Evolutionary conservation across 345 rosid species (phyloP).

Genomic region (Populus simonii): DNA sequence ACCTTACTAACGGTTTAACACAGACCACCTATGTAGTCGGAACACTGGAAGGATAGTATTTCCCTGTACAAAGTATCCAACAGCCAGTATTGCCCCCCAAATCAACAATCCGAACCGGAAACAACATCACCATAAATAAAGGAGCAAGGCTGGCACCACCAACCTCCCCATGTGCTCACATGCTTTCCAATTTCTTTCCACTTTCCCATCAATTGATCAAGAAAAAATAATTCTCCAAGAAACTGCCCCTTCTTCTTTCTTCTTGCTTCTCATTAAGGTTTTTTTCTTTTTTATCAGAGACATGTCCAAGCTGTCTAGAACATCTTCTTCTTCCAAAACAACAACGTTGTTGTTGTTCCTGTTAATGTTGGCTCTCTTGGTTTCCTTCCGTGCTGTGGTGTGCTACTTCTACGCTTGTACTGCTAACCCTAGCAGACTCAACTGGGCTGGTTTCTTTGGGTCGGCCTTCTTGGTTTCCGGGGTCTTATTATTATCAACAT

Average conservation of each 20-base stretch:
- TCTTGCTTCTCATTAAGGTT: background rate
- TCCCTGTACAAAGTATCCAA: too few species aligned
- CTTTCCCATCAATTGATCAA: background rate
- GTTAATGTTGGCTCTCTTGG: slow-evolving; percentile 1
- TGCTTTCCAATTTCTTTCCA: slow-evolving; percentile 22
- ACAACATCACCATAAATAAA: background rate
- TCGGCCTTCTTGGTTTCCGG: slow-evolving; percentile 22
- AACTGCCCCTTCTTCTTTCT: background rate
- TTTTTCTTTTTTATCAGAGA: background rate
- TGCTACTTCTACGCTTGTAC: slow-evolving; percentile 11
- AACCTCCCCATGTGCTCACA: slow-evolving; percentile 40
- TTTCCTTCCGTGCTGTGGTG: slow-evolving; percentile 10
- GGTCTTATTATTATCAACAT: slow-evolving; percentile 5
- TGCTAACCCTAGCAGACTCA: background rate
- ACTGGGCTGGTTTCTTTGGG: slow-evolving; percentile 16
- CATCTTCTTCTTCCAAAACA: background rate
- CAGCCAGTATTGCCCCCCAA: too few species aligned
- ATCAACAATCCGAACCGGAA: background rate
- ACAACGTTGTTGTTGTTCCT: too few species aligned
- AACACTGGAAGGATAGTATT: too few species aligned
- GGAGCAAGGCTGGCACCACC: slow-evolving; percentile 2
- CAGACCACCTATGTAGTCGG: too few species aligned
- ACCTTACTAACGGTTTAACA: too few species aligned
- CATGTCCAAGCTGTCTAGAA: slow-evolving; percentile 11
- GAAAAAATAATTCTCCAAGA: slow-evolving; percentile 1